phyloP scores from a whole-genome alignment of 73 alveolate species.

The Paramecium sexaurelia region DNA sequence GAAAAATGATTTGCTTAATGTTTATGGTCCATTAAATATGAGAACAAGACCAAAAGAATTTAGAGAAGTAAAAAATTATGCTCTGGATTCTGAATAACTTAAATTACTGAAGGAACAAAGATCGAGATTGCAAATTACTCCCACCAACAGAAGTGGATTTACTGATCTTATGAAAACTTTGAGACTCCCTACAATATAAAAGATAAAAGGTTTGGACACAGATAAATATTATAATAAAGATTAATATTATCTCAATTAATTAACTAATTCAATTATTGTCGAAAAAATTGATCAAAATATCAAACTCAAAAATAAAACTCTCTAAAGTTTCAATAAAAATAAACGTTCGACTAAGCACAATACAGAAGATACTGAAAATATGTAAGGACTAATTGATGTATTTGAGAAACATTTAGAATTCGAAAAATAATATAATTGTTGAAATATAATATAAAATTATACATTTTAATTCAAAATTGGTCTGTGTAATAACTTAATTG shows the following conservation, averaged over 20 bases:
- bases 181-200: neutral
- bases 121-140: neutral
- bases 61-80: slow-evolving; percentile 56
- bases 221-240: slow-evolving; percentile 41
- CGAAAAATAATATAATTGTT: slow-evolving; percentile 9
- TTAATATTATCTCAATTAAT: neutral
- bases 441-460: neutral
- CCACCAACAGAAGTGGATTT: neutral
- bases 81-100: neutral
- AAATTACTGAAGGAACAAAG: neutral
- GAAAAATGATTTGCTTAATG: slow-evolving; percentile 61
- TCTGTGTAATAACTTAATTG: neutral
- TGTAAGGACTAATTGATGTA: neutral
- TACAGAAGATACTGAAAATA: slow-evolving; percentile 11
- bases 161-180: neutral
- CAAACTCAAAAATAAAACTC: neutral
- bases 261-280: slow-evolving; percentile 17
- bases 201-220: neutral
- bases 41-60: slow-evolving; percentile 68
- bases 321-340: neutral
- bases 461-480: neutral
- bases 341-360: neutral
- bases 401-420: slow-evolving; percentile 40
- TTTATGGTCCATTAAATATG: slow-evolving; percentile 65
- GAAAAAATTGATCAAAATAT: slow-evolving; percentile 27